Evolutionary conservation across 192 early-diverging fungal genomes (phyloP).

Genomic region (Glomus cerebriforme): DNA sequence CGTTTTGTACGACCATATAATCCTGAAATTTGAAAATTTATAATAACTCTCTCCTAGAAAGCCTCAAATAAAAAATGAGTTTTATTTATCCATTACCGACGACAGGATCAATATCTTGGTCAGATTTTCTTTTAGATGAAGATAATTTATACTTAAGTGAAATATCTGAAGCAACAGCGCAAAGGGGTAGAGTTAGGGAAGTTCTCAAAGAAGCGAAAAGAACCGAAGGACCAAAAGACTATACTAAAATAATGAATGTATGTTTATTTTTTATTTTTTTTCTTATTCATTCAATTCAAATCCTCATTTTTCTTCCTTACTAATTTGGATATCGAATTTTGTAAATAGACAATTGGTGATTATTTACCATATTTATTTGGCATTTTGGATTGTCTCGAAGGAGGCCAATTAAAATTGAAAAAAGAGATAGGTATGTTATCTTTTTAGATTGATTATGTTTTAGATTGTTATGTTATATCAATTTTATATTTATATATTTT

Average conservation of each 20-base stretch:
- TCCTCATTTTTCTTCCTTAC: background rate
- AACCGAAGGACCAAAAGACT: slow-evolving; percentile 48
- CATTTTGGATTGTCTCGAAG: slow-evolving; percentile 44
- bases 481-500: background rate
- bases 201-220: slow-evolving; percentile 54
- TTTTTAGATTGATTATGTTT: background rate
- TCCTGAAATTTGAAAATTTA: too few species aligned
- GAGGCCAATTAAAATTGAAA: slow-evolving; percentile 36
- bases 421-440: slow-evolving; percentile 35
- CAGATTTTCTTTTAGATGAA: slow-evolving; percentile 48
- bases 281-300: background rate
- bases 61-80: slow-evolving; percentile 49
- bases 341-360: slow-evolving; percentile 45
- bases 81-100: slow-evolving; percentile 58
- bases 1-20: too few species aligned
- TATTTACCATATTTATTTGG: slow-evolving; percentile 52
- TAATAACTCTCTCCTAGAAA: background rate
- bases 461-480: background rate
- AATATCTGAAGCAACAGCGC: slow-evolving; percentile 60
- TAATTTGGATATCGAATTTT: background rate
- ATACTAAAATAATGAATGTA: slow-evolving; percentile 46
- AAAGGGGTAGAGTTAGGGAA: slow-evolving; percentile 53
- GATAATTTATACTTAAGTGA: slow-evolving; percentile 47
- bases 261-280: background rate
- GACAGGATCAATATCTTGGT: slow-evolving; percentile 56